Evolutionary conservation across 169 alveolate genomes (phyloP).

Genomic region (Eimeria falciformis): DNA sequence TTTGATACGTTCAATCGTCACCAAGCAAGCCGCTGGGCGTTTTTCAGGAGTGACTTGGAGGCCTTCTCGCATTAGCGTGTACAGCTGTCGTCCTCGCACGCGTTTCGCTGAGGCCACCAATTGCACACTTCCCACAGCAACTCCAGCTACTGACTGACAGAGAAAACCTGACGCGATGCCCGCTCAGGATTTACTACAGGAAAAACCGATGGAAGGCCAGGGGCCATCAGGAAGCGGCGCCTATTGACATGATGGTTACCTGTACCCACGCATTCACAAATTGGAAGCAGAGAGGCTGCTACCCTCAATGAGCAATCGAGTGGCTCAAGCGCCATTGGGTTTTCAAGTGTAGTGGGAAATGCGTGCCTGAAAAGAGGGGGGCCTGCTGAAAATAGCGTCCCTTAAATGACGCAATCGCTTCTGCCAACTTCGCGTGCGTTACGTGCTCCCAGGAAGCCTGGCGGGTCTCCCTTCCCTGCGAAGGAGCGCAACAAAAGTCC

Average conservation of each 20-base stretch:
- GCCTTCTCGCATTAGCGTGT: conserved; percentile 3
- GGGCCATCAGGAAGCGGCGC: no score
- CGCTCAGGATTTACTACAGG: no score
- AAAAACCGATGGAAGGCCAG: no score
- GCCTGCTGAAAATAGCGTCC: conserved; percentile 64
- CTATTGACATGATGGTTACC: no score
- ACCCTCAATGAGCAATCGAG: no score
- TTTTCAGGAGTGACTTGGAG: neutral
- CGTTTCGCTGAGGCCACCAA: neutral
- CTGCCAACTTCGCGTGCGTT: neutral
- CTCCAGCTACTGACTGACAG: neutral
- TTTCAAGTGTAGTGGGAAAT: neutral
- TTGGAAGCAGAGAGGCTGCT: no score
- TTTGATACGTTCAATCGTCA: neutral
- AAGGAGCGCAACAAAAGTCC: neutral
- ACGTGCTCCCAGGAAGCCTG: conserved; percentile 33
- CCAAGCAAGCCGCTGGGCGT: neutral
- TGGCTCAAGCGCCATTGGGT: no score
- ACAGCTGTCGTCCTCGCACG: neutral
- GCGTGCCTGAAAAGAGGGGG: conserved; percentile 72
- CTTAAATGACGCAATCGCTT: neutral
- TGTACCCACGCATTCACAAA: no score
- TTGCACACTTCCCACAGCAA: neutral
- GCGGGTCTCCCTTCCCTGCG: conserved; percentile 33
- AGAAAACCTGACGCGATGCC: no score